These are phyloP conservation scores for Calonectria fujianensis DNA, from an alignment of 2,329 filamentous ascomycete genomes.

Conservation along the genomic window DNA sequence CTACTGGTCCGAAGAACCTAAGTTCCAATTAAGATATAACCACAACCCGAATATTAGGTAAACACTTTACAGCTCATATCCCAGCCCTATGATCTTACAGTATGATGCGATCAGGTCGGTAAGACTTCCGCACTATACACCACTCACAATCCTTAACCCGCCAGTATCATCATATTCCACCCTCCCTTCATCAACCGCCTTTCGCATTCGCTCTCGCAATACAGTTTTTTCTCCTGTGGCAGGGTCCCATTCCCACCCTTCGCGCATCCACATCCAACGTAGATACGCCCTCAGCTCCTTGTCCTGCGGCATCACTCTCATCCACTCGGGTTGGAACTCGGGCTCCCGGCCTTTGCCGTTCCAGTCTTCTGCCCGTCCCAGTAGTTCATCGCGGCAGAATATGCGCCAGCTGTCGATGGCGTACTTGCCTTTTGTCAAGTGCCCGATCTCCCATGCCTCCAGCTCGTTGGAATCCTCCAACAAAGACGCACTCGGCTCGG, in stretches of 20 bases:
- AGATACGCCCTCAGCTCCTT: constrained; percentile 93
- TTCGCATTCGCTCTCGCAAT: constrained; percentile 71
- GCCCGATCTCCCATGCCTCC: constrained; percentile 87
- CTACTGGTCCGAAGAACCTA: background rate
- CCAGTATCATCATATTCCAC: constrained; percentile 74
- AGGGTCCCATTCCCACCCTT: constrained; percentile 89
- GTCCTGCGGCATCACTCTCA: constrained; percentile 86
- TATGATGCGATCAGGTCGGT: background rate
- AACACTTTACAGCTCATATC: background rate
- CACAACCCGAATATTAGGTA: background rate
- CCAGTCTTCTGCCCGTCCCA: constrained; percentile 80
- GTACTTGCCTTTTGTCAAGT: constrained; percentile 88
- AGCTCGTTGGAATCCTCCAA: constrained; percentile 45
- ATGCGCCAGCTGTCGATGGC: constrained; percentile 94
- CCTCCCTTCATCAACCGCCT: constrained; percentile 74
- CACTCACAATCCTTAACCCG: constrained; percentile 65
- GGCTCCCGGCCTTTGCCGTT: constrained; percentile 72
- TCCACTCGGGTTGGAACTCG: constrained; percentile 91
- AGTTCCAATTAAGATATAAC: background rate
- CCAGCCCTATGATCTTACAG: background rate
- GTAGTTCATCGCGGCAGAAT: constrained; percentile 88
- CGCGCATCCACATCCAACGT: constrained; percentile 93
- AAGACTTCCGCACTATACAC: background rate
- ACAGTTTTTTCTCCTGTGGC: constrained; percentile 78
- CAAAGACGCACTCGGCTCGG: background rate